A percentile compares a stretch with the other conserved stretches of the same genome.
These are phyloP conservation scores for Ogataea allantospora DNA, from an alignment of 805 yeast species.

Conservation along the genomic window DNA sequence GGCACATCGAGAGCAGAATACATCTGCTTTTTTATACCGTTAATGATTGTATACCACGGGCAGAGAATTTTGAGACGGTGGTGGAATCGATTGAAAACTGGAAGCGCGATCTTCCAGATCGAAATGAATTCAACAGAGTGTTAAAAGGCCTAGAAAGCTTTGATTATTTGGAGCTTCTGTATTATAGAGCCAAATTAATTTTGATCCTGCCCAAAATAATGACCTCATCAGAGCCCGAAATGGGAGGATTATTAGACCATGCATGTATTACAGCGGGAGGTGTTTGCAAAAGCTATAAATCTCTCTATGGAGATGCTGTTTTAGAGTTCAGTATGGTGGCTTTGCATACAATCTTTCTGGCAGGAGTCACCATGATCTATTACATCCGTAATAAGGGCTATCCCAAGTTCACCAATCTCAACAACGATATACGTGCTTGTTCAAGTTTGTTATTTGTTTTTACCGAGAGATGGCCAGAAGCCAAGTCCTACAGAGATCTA, in stretches of 20 bases:
- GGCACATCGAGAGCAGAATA: slow-evolving; percentile 23
- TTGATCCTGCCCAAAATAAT: slow-evolving; percentile 21
- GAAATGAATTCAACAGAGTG: slow-evolving; percentile 12
- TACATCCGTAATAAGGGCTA: slow-evolving; percentile 25
- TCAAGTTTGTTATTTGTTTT: slow-evolving; percentile 29
- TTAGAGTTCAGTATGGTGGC: slow-evolving; percentile 25
- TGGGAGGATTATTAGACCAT: slow-evolving; percentile 16
- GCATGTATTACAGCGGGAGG: slow-evolving; percentile 25
- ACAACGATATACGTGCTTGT: slow-evolving; percentile 29
- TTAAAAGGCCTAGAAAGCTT: slow-evolving; percentile 20
- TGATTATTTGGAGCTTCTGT: slow-evolving; percentile 21
- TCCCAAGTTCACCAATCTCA: slow-evolving; percentile 22
- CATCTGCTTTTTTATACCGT: slow-evolving; percentile 20
- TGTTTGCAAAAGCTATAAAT: slow-evolving; percentile 21
- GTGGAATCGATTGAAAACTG: slow-evolving; percentile 19
- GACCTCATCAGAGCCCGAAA: slow-evolving; percentile 11
- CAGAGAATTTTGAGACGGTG: slow-evolving; percentile 18
- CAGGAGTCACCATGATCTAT: slow-evolving; percentile 30
- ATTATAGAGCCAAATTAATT: slow-evolving; percentile 19
- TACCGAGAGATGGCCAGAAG: slow-evolving; percentile 30
- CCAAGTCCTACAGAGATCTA: slow-evolving; percentile 25
- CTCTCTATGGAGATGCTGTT: slow-evolving; percentile 21
- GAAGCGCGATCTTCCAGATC: slow-evolving; percentile 13
- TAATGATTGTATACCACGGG: slow-evolving; percentile 11
- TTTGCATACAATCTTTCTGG: slow-evolving; percentile 24